Base-by-base conservation (phyloP, 176 grass and related monocot species). In the Aegilops speltoides region DNA sequence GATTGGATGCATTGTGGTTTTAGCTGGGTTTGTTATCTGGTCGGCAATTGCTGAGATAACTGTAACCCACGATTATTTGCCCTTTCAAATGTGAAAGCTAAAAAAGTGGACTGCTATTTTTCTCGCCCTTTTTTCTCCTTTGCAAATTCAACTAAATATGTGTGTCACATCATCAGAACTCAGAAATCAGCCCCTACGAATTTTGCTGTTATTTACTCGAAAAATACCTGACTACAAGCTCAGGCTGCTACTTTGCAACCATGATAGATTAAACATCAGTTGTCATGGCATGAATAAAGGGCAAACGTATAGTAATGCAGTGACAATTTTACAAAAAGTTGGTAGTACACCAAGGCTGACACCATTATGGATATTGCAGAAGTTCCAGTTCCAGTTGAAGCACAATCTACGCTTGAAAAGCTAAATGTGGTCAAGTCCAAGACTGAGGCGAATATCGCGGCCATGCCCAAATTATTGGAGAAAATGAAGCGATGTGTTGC, bases 341-440 rank as follows among this genome's bases (percentile, higher is more conserved):
- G 33, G 3, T 86, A 63, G 15, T 81, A 45, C 10, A 61, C 34
- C 64, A 83, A 50, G 38, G 8, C 77, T 64, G 62, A 81, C 80
- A 25, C 2, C 11, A 48, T 2, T 52, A 16, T 84, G 38, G 10
- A 40, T 87, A 81, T 73, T 85, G 82, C 81, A 87, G 91, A 82
- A 60, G 7, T 46, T 73, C 34, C 64, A 60, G 7, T 46, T 73
- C 34, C 64, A 46, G 7, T 13, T 40, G 31, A 37, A 73, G 10
- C 15, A 0, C 19, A 65, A n/a, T 24, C 64, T 10, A 67, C 12
- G 22, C 33, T 63, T 33, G 48, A 90, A 59, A 93, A 90, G 16
- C 17, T 93, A 2, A 68, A 81, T n/a, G 28, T 64, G 26, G 61
- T 95, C 26, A 76, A 72, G 66, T 61, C 57, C 2, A 90, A 87